A percentile compares a stretch with the other conserved stretches of the same genome.
phyloP scores from a whole-genome alignment of 2,329 filamentous ascomycete species.

The Purpureocillium lavendulum region DNA sequence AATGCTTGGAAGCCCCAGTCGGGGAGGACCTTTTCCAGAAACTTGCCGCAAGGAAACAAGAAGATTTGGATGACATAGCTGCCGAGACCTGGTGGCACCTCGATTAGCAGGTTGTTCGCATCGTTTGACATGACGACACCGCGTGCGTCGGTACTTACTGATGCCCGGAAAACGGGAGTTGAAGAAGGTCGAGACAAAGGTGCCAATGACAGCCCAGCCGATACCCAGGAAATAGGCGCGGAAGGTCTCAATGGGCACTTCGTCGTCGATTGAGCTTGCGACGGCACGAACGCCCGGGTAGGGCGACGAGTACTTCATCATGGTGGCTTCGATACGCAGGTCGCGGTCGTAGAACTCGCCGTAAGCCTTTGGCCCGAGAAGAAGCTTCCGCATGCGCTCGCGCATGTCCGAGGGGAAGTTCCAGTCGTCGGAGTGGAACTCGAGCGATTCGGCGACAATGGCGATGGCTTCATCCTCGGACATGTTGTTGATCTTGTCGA shows the following conservation, averaged over 20 bases:
- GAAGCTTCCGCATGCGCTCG: constrained; percentile 27
- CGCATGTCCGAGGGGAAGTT: constrained; percentile 35
- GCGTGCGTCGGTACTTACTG: too few relatives aligned
- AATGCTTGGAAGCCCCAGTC: constrained; percentile 34
- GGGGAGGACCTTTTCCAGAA: constrained; percentile 33
- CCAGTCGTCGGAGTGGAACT: constrained; percentile 34
- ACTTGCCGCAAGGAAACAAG: constrained; percentile 35
- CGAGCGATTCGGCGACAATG: constrained; percentile 26
- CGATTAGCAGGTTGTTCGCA: background rate
- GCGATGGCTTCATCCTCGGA: constrained; percentile 31
- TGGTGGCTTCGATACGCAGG: constrained; percentile 28
- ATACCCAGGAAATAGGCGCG: constrained; percentile 33
- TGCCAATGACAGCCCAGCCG: constrained; percentile 10
- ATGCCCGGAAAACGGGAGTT: constrained; percentile 31
- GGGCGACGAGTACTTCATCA: constrained; percentile 31
- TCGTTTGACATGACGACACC: too few relatives aligned
- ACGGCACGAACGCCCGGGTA: constrained; percentile 34
- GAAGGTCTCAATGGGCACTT: constrained; percentile 29
- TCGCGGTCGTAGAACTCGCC: constrained; percentile 32
- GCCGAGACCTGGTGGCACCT: constrained; percentile 14
- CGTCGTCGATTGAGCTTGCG: constrained; percentile 25
- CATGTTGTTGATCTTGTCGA: constrained; percentile 32
- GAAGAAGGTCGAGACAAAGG: constrained; percentile 30
- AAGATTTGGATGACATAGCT: constrained; percentile 35
- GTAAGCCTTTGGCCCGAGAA: constrained; percentile 28